Evolutionary conservation across 1,139 yeast species (phyloP).

Genomic region (Eremothecium gossypii): DNA sequence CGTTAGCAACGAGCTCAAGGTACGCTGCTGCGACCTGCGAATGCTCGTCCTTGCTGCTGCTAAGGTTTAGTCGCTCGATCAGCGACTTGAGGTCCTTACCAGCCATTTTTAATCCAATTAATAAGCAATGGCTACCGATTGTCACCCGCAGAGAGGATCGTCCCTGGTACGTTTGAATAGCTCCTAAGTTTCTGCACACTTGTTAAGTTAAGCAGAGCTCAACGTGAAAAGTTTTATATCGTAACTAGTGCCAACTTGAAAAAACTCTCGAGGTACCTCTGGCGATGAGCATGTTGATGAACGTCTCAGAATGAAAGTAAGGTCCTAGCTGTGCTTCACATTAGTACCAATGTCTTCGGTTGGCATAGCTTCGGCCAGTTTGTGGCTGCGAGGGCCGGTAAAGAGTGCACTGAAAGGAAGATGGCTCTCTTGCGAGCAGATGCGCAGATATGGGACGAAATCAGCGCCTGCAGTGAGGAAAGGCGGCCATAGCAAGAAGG

Average conservation of each 20-base stretch:
- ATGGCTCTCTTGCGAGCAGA: too few species aligned
- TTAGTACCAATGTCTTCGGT: too few species aligned
- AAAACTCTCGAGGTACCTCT: neutral
- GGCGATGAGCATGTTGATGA: neutral
- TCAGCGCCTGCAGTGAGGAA: too few species aligned
- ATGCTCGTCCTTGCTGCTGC: slow-evolving; percentile 39
- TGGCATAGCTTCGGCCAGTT: too few species aligned
- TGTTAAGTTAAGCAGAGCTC: neutral
- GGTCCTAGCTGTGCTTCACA: too few species aligned
- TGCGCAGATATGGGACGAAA: too few species aligned
- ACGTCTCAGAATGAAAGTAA: too few species aligned
- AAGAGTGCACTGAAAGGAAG: too few species aligned
- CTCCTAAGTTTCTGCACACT: neutral
- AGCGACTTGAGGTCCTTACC: slow-evolving; percentile 34
- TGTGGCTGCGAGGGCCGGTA: too few species aligned
- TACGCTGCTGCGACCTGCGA: slow-evolving; percentile 40
- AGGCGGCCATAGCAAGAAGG: too few species aligned
- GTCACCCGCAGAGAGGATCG: too few species aligned
- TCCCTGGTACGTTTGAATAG: neutral
- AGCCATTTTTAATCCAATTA: slow-evolving; percentile 13
- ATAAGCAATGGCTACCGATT: neutral
- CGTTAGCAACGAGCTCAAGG: slow-evolving; percentile 32
- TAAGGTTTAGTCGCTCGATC: slow-evolving; percentile 39
- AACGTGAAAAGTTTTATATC: slow-evolving; percentile 1
- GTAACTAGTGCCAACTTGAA: neutral